A percentile compares a stretch with the other conserved stretches of the same genome.
phyloP scores from a whole-genome alignment of 441 rosid genomes.

The Gossypium armourianum region DNA sequence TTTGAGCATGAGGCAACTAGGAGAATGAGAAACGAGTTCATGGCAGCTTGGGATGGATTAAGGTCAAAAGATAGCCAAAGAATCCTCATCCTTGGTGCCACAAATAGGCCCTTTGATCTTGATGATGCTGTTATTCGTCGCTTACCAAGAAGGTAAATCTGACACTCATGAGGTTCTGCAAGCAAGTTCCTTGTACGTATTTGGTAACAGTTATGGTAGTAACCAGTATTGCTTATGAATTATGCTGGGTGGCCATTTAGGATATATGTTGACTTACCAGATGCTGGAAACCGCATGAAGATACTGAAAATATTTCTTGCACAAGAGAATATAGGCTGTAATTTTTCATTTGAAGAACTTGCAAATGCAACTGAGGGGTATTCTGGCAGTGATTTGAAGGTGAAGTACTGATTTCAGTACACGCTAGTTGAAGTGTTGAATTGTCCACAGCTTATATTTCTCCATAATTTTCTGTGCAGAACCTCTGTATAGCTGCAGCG shows the following conservation, averaged over 20 bases:
- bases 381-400: slow-evolving; percentile 96
- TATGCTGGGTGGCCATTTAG: slow-evolving; percentile 30
- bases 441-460: not conserved
- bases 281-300: slow-evolving; percentile 73
- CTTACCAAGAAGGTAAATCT: slow-evolving; percentile 70
- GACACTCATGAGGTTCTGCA: not conserved
- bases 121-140: slow-evolving; percentile 96
- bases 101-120: slow-evolving; percentile 94
- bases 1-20: slow-evolving; percentile 90
- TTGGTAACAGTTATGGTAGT: not conserved
- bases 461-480: slow-evolving; percentile 37
- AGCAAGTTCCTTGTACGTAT: not conserved
- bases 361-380: slow-evolving; percentile 79
- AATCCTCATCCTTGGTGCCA: slow-evolving; percentile 85
- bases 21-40: slow-evolving; percentile 95
- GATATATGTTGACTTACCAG: slow-evolving; percentile 83
- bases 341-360: slow-evolving; percentile 51
- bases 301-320: slow-evolving; percentile 61
- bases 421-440: slow-evolving; percentile 1
- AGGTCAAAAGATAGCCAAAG: slow-evolving; percentile 87
- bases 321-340: slow-evolving; percentile 48
- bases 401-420: slow-evolving; percentile 22
- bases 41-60: slow-evolving; percentile 98
- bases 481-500: slow-evolving; percentile 86
- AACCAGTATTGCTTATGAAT: slow-evolving; percentile 15